Evolutionary conservation across 2,329 filamentous ascomycete genomes (phyloP), one percentile per base, ranked within the genome.

Genomic region (Penicillium sp.): DNA sequence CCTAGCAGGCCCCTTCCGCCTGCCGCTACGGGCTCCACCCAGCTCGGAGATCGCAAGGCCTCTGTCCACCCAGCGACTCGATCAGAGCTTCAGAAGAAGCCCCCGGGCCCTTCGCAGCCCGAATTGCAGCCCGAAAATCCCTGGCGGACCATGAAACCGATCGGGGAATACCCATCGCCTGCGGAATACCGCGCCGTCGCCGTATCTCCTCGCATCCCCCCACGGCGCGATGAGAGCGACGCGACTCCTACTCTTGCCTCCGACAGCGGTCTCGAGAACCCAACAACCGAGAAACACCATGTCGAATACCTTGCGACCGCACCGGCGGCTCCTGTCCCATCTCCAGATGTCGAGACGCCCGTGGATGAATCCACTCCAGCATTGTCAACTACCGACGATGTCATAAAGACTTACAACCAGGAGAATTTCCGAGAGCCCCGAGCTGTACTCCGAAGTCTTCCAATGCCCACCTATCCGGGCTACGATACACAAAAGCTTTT

Each of bases 141-240:
- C 27, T 18, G 8, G 16, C 46, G 10, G 29, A 60, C 54, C 52
- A 65, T 65, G 62, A 62, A 52, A 57, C 61, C 60, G 56, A 56
- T 65, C 18, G 62, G 62, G 31, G 51, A 64, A 44, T 65, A 64
- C 40, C 62, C 62, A 36, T 61, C 62, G 34, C 44, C 18, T 11
- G 60, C 49, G 43, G 62, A 65, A 47, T 65, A 65, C 39, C 59
- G 60, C 42, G 52, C 54, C 45, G 61, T 54, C 27, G 61, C 60
- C n/a, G 52, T 65, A 6, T 55, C 46, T 27, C 62, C 61, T 38
- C 61, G 54, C 1, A 22, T 49, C 10, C 48, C 32, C 32, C 16
- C 58, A 59, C 59, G 67, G 51, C 60, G 60, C 40, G 50, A 66
- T 53, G 57, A 63, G 40, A 42, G 32, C 52, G 61, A 59, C 32